phyloP scores from a whole-genome alignment of 2,329 filamentous ascomycete genomes.

The Colletotrichum sp. region DNA sequence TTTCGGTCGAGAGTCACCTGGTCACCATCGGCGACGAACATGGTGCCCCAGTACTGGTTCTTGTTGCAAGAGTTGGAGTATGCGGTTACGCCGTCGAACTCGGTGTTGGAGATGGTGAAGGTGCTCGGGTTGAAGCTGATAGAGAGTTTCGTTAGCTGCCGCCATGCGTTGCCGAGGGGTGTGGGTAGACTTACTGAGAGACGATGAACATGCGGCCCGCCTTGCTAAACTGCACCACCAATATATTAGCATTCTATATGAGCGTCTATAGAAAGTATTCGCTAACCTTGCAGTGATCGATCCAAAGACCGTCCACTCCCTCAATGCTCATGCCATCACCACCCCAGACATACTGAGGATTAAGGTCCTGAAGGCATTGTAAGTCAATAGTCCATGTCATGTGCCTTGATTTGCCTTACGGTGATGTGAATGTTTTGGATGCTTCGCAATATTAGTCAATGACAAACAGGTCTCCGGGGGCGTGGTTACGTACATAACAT shows the following conservation, averaged over 20 bases:
- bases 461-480: background rate
- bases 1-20: conserved; percentile 47
- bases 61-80: conserved; percentile 48
- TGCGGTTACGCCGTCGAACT: conserved; percentile 46
- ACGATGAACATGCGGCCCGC: background rate
- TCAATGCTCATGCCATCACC: conserved; percentile 37
- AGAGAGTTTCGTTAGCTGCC: fast-evolving
- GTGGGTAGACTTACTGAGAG: background rate
- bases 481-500: conserved; percentile 42
- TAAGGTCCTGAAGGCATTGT: background rate
- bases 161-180: too few relatives aligned
- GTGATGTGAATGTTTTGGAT: conserved; percentile 53
- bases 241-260: too few relatives aligned
- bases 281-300: conserved; percentile 40
- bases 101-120: conserved; percentile 51
- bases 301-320: conserved; percentile 36
- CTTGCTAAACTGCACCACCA: background rate
- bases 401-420: fast-evolving
- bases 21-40: conserved; percentile 43
- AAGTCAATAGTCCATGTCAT: background rate
- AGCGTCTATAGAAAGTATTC: too few relatives aligned
- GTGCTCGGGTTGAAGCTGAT: conserved; percentile 24
- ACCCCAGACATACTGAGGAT: conserved; percentile 39
- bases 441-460: background rate
- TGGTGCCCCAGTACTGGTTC: conserved; percentile 52